Evolutionary conservation across 2,329 filamentous ascomycete genomes (phyloP), one percentile per base, ranked within the genome.

Genomic region (Malbranchea zuffiana): DNA sequence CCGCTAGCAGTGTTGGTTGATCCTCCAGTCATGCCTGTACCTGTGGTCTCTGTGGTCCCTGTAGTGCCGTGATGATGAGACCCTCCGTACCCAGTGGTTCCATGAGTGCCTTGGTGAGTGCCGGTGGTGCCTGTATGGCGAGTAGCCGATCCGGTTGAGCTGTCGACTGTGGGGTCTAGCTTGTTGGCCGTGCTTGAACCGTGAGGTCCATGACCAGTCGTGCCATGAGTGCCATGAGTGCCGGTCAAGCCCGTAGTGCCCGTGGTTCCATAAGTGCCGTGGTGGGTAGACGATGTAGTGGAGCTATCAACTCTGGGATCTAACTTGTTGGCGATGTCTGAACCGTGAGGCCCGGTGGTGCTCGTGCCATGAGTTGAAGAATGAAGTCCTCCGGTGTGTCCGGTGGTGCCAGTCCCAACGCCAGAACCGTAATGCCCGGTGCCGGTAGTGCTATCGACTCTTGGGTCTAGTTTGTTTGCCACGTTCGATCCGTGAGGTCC

Each of bases 181-280:
- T 55, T 60, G 40, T 65, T 64, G 19, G 52, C 51, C 8, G 56
- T 32, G 16, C 59, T 57, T 11, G 54, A 54, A 5, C 40, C 41
- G 37, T 59, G 60, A 18, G 59, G 59, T 15, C 59, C 55, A 25
- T 12, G 31, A 17, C 29, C 27, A 20, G 35, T 15, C 18, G 32
- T 35, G 10, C n/a, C 27, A 25, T 40, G 37, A 10, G 37, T 19
- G 10, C 37, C 32, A 19, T 17, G 23, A 2, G 27, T 30, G 17
- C 35, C 35, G 17, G 21, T 18, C n/a, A 19, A 12, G 27, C 27
- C 27, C n/a, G 29, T 34, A 12, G 32, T 34, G 6, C 18, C 20
- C n/a, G n/a, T n/a, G n/a, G n/a, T n/a, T n/a, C n/a, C n/a, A n/a
- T n/a, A n/a, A n/a, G n/a, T n/a, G n/a, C n/a, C n/a, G n/a, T n/a